Conservation (phyloP, 2,329 filamentous ascomycete genomes). For the Myotisia sp. region DNA sequence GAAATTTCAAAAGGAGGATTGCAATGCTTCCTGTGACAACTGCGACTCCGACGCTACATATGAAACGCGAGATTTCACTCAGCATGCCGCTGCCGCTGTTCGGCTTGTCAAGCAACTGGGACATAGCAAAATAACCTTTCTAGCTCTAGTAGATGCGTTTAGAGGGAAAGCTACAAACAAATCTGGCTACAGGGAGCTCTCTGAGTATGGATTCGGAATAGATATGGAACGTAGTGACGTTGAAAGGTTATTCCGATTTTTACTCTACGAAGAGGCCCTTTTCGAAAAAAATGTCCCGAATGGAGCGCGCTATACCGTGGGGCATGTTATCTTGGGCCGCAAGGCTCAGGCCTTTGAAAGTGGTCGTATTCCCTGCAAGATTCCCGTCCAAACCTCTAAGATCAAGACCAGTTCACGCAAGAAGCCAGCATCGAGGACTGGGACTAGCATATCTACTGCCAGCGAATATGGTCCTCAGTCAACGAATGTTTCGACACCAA, state of each 20-base stretch:
- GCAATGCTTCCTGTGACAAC: constrained; percentile 71
- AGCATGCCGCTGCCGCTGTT: constrained; percentile 57
- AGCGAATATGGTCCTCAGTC: constrained; percentile 42
- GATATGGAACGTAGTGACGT: constrained; percentile 60
- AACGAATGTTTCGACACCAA: constrained; percentile 53
- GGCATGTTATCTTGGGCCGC: constrained; percentile 44
- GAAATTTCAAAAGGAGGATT: constrained; percentile 56
- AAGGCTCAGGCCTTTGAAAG: constrained; percentile 34
- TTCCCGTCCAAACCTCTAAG: constrained; percentile 18
- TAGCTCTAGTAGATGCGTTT: constrained; percentile 73
- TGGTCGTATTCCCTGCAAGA: too few relatives aligned
- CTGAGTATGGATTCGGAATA: constrained; percentile 54
- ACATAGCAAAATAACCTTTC: constrained; percentile 45
- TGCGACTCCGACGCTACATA: constrained; percentile 61
- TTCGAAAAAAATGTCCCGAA: constrained; percentile 55
- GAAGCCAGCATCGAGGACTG: too few relatives aligned
- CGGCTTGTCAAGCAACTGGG: constrained; percentile 43
- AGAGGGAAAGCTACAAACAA: constrained; percentile 53
- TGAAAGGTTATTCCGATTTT: constrained; percentile 66
- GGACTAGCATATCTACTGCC: constrained; percentile 22
- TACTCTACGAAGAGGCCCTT: constrained; percentile 61
- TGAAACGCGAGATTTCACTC: constrained; percentile 61
- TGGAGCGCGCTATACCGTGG: constrained; percentile 51
- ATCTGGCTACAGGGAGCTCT: constrained; percentile 36
- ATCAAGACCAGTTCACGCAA: too few relatives aligned